These are phyloP conservation scores for Candida loeiensis DNA, from an alignment of 805 yeast species.

Conservation along the genomic window DNA sequence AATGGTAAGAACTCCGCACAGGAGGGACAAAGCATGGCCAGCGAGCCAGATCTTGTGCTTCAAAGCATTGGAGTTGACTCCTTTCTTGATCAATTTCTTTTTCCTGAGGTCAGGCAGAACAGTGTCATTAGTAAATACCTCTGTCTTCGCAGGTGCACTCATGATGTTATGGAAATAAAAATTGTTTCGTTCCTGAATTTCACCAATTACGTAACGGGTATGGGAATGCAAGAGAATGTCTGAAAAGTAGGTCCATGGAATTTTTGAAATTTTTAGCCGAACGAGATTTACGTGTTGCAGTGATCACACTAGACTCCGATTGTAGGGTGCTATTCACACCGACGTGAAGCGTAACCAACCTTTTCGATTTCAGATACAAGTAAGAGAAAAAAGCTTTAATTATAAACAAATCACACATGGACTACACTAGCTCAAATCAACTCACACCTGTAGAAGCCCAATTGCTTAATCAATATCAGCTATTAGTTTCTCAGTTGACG, in stretches of 20 bases:
- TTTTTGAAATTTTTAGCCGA: too few species aligned
- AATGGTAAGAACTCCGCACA: conserved; percentile 41
- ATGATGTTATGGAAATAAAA: conserved; percentile 1
- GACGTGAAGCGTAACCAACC: too few species aligned
- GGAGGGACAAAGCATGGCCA: conserved; percentile 49
- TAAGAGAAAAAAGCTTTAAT: background rate
- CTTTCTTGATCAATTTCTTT: conserved; percentile 30
- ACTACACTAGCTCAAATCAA: conserved; percentile 17
- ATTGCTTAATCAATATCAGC: conserved; percentile 37
- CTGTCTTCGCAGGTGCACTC: conserved; percentile 9
- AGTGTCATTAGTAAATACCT: conserved; percentile 14
- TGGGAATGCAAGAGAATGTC: background rate
- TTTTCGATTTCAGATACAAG: background rate
- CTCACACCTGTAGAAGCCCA: conserved; percentile 30
- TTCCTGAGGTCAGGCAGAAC: conserved; percentile 14
- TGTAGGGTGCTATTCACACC: too few species aligned
- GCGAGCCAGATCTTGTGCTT: conserved; percentile 52
- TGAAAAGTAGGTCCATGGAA: background rate
- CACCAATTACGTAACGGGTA: background rate
- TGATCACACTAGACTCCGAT: too few species aligned
- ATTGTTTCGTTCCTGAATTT: background rate
- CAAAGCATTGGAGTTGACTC: conserved; percentile 31
- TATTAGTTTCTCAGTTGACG: conserved; percentile 30
- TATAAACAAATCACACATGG: conserved; percentile 8
- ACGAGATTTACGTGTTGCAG: too few species aligned